Base-by-base conservation (phyloP, 306 rosid species). In the Cyclanthera cordifolia region DNA sequence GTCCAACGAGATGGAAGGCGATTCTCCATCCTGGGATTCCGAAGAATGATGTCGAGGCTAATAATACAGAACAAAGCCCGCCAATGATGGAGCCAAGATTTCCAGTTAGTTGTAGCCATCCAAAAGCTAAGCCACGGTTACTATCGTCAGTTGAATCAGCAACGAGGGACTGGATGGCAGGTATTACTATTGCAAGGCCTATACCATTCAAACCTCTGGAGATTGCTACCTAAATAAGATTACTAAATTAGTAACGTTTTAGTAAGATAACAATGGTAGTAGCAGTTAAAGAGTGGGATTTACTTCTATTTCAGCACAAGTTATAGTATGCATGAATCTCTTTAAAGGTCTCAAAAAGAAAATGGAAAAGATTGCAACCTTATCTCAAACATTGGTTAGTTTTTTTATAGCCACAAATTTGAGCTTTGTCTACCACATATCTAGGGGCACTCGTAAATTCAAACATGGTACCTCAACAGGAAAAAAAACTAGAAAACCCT, bases 11-110 rank as follows among this genome's bases (percentile, higher is more conserved):
- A 76, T 87, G 87, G 68, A 91, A 91, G 24, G 95, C 80, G 46
- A 91, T 65, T 79, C 97, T 87, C 96, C 97, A 91, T 72, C 97
- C 97, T 15, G 91, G 77, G 27, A 87, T 79, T 11, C 97, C 96
- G n/a, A 78, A 72, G 72, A 88, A 56, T 0, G 96, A 67, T 17
- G 81, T 87, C 19, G 92, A 77, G 12, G 97, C 96, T 53, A 88
- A 10, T 1, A 89, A 82, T 34, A 91, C 87, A 24, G 88, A 83
- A 74, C 59, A 82, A 27, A 91, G 86, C 2, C 90, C 87, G 30
- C 95, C 96, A 4, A 91, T 76, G 71, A 89, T 85, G 59, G 92
- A 82, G 45, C 96, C 97, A 0, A 89, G 3, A 73, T 75, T 82
- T 74, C 82, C 87, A 4, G 96, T 86, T 4, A 88, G 64, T 57